phyloP scores from a whole-genome alignment of 2,329 filamentous ascomycete species.

The Alternaria sp. region DNA sequence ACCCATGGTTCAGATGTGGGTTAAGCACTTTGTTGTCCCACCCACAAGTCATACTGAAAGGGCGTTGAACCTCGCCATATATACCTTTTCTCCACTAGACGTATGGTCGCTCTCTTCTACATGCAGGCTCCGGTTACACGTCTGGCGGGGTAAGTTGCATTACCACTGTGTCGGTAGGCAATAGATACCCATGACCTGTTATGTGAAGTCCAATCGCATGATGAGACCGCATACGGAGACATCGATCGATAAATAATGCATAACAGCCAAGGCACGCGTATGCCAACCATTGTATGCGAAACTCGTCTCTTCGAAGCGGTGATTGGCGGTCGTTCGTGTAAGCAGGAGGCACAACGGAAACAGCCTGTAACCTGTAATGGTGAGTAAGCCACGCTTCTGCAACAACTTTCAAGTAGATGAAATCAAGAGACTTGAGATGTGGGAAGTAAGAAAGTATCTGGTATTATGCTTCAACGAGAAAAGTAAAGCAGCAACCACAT shows the following conservation, averaged over 20 bases:
- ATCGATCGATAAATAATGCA: not conserved
- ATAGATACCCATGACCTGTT: not conserved
- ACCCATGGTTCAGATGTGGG: not conserved
- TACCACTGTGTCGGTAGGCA: not conserved
- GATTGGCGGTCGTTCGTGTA: not conserved
- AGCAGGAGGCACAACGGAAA: not conserved
- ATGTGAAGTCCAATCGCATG: not conserved
- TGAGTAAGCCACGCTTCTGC: not conserved
- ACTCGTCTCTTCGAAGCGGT: not conserved
- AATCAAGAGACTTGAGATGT: not conserved
- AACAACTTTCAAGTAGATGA: too few species aligned
- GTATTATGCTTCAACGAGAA: not conserved
- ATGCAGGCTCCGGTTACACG: not conserved
- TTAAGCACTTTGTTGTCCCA: not conserved
- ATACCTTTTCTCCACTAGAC: not conserved
- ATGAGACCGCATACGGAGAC: not conserved
- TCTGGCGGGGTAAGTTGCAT: not conserved
- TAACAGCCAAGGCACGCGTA: not conserved
- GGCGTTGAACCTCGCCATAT: not conserved
- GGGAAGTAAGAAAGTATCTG: not conserved
- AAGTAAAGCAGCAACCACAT: not conserved
- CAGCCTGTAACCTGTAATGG: not conserved
- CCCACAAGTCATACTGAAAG: not conserved
- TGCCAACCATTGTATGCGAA: not conserved
- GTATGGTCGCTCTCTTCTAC: not conserved